Conservation (phyloP, 306 rosid genomes). For the Prinsepia uniflora region DNA sequence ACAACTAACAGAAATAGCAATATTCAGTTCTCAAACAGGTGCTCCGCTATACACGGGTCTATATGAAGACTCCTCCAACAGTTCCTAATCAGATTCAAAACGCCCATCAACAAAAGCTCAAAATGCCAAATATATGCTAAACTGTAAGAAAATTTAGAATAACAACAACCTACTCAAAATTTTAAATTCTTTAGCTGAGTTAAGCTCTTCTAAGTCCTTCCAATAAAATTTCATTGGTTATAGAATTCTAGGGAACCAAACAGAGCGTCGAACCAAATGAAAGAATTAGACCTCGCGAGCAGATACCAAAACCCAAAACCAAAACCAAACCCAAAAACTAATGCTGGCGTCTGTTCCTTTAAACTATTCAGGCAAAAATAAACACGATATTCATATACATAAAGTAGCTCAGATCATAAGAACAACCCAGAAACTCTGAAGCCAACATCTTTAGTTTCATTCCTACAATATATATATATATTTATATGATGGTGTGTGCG, state of each 20-base stretch:
- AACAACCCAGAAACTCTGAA: not conserved
- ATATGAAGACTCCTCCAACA: conserved; percentile 22
- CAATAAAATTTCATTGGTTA: not conserved
- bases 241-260: conserved; percentile 7
- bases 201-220: conserved; percentile 4
- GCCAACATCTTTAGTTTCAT: not conserved
- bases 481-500: not conserved
- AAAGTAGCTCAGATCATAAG: not conserved
- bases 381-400: not conserved
- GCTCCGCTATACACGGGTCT: conserved; percentile 17
- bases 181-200: conserved; percentile 8
- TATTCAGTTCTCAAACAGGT: conserved; percentile 16
- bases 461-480: not conserved
- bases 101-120: conserved; percentile 10
- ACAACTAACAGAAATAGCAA: conserved; percentile 7
- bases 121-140: conserved; percentile 10
- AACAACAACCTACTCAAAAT: not conserved
- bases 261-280: not conserved
- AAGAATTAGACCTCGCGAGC: conserved; percentile 2
- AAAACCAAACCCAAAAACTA: not conserved
- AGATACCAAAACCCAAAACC: not conserved
- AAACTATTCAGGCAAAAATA: conserved; percentile 5
- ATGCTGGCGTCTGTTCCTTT: not conserved
- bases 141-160: not conserved
- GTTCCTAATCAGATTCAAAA: conserved; percentile 27